phyloP scores from a whole-genome alignment of 2,329 filamentous ascomycete genomes.

The Cladophialophora exuberans region DNA sequence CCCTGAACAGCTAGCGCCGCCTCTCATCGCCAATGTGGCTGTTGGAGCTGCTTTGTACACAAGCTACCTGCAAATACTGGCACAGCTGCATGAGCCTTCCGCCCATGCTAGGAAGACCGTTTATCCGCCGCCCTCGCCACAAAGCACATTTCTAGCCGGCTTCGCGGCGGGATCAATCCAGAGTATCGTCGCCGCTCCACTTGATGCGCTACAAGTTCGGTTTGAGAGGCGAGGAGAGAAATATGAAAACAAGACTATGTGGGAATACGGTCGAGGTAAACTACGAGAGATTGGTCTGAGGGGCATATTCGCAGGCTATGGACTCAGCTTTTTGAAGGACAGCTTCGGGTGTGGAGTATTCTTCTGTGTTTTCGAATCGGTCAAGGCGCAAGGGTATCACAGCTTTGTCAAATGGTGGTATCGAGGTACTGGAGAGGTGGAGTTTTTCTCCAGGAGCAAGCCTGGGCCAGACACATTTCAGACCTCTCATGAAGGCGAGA shows the following conservation, averaged over 20 bases:
- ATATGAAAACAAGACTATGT: conserved; percentile 59
- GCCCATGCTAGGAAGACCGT: conserved; percentile 60
- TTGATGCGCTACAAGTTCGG: conserved; percentile 66
- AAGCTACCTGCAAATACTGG: conserved; percentile 63
- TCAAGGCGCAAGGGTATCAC: conserved; percentile 67
- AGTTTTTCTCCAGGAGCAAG: not conserved
- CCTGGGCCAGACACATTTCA: conserved; percentile 19
- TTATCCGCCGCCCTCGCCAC: conserved; percentile 60
- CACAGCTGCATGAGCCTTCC: conserved; percentile 60
- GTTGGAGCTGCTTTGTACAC: conserved; percentile 67
- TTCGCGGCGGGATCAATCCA: conserved; percentile 63
- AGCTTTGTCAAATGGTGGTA: conserved; percentile 64
- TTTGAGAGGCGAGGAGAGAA: conserved; percentile 53
- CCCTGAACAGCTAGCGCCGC: conserved; percentile 66
- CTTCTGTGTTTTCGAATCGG: conserved; percentile 65
- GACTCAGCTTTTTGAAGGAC: conserved; percentile 62
- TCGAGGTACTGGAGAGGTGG: conserved; percentile 37
- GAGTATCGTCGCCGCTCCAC: conserved; percentile 64
- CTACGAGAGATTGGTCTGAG: conserved; percentile 61
- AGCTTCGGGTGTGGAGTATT: conserved; percentile 64
- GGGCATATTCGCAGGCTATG: conserved; percentile 67
- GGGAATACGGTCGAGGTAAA: conserved; percentile 64
- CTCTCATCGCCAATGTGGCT: conserved; percentile 64
- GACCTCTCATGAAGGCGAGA: conserved; percentile 21
- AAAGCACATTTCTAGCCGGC: conserved; percentile 61